Percentiles rank a stretch among this genome's conserved stretches.
Conservation (phyloP, 2,329 filamentous ascomycete species). For the Tolypocladium tropicale region DNA sequence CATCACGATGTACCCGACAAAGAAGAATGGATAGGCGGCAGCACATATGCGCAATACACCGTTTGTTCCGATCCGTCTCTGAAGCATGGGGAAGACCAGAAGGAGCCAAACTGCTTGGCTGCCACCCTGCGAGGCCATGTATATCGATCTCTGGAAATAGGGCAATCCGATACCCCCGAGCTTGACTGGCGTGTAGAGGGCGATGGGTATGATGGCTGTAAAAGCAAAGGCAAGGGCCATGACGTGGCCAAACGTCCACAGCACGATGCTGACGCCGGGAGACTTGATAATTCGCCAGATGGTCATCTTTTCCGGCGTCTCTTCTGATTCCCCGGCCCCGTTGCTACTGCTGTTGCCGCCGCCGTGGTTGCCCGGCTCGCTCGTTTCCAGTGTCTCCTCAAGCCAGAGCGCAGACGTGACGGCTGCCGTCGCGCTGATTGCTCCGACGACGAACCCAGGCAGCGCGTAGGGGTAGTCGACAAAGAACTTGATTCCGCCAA, state of each 20-base stretch:
- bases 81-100: slow-evolving; percentile 57
- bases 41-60: slow-evolving; percentile 49
- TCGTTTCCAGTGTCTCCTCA: slow-evolving; percentile 46
- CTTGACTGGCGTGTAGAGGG: slow-evolving; percentile 51
- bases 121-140: slow-evolving; percentile 54
- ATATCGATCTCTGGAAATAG: slow-evolving; percentile 52
- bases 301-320: slow-evolving; percentile 6
- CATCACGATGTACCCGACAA: slow-evolving; percentile 46
- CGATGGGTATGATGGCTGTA: slow-evolving; percentile 60
- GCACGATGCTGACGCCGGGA: slow-evolving; percentile 55
- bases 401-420: slow-evolving; percentile 44
- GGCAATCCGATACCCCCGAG: slow-evolving; percentile 58
- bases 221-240: slow-evolving; percentile 62
- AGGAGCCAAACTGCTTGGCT: slow-evolving; percentile 65
- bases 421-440: slow-evolving; percentile 46
- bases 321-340: background rate
- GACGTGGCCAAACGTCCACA: slow-evolving; percentile 55
- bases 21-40: slow-evolving; percentile 51
- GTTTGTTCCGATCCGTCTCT: slow-evolving; percentile 55
- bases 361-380: no score
- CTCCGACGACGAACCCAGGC: slow-evolving; percentile 41
- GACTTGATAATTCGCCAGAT: slow-evolving; percentile 39
- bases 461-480: slow-evolving; percentile 41
- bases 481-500: slow-evolving; percentile 36
- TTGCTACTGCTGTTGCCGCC: no score